phyloP scores from a whole-genome alignment of 1,284 basidiomycete species.

The Trichosporon sp. region DNA sequence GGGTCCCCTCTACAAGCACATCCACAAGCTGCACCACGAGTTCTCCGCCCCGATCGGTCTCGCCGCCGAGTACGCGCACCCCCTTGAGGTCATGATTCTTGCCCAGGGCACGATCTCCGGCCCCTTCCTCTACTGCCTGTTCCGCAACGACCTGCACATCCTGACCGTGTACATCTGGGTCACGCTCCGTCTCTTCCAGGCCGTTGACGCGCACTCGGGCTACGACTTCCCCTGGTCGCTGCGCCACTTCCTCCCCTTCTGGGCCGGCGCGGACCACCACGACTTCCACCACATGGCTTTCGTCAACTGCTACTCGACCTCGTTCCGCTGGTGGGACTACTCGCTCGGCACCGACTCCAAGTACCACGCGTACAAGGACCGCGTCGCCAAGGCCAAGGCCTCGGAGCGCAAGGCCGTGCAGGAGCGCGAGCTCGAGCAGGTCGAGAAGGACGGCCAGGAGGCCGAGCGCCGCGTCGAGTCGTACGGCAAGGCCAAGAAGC shows the following conservation, averaged over 20 bases:
- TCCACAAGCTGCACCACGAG: conserved; percentile 98
- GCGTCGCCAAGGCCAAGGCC: conserved; percentile 57
- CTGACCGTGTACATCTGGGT: conserved; percentile 94
- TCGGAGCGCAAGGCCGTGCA: conserved; percentile 48
- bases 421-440: conserved; percentile 53
- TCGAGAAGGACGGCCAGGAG: conserved; percentile 65
- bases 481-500: conserved; percentile 19
- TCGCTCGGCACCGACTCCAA: conserved; percentile 77
- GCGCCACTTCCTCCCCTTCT: conserved; percentile 89
- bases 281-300: conserved; percentile 74
- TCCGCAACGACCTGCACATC: conserved; percentile 59
- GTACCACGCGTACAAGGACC: conserved; percentile 70
- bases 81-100: conserved; percentile 87
- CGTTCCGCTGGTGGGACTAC: conserved; percentile 87
- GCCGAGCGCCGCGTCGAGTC: conserved; percentile 61
- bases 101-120: conserved; percentile 77
- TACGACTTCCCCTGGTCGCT: conserved; percentile 99
- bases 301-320: conserved; percentile 72
- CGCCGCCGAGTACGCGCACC: conserved; percentile 93
- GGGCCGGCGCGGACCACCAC: conserved; percentile 98
- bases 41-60: conserved; percentile 96
- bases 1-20: conserved; percentile 88
- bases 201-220: conserved; percentile 93
- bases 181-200: conserved; percentile 85
- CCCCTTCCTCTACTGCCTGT: conserved; percentile 73